Evolutionary conservation across 1,284 basidiomycete species (phyloP).

Genomic region (Sanghuangporus baumii): DNA sequence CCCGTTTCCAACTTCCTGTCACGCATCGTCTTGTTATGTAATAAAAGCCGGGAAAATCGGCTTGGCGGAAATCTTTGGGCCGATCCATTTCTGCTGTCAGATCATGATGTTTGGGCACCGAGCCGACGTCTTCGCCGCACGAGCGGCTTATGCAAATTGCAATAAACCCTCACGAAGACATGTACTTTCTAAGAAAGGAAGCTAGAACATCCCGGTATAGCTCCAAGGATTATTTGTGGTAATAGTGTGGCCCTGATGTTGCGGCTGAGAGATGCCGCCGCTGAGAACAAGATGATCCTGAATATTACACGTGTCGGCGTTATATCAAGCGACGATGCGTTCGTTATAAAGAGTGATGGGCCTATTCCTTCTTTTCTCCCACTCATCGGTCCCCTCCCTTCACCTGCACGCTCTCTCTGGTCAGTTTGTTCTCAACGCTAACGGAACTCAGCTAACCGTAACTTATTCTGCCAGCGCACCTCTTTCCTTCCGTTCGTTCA

Average conservation of each 20-base stretch:
- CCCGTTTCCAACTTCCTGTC: not conserved
- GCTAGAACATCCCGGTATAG: no score
- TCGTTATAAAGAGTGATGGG: not conserved
- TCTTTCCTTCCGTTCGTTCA: slow-evolving; percentile 23
- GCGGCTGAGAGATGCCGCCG: not conserved
- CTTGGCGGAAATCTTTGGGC: not conserved
- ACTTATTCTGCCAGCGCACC: slow-evolving; percentile 13
- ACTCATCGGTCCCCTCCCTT: slow-evolving; percentile 9
- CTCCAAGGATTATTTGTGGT: no score
- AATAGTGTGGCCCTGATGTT: no score
- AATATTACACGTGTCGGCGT: not conserved
- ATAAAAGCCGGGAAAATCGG: not conserved
- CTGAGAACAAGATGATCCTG: not conserved
- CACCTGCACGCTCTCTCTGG: slow-evolving; percentile 17
- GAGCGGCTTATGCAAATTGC: no score
- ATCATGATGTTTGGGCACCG: not conserved
- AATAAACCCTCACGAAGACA: no score
- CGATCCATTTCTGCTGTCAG: not conserved
- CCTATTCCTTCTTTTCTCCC: slow-evolving; percentile 18
- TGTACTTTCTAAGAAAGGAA: no score
- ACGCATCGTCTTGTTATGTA: not conserved
- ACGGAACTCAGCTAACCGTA: slow-evolving; percentile 14
- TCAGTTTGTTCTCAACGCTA: not conserved
- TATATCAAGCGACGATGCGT: not conserved
- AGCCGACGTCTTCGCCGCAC: not conserved